Percentiles rank a stretch among this genome's conserved stretches.
phyloP scores from a whole-genome alignment of 495 filamentous ascomycete genomes.

The Trichoderma erinaceum region DNA sequence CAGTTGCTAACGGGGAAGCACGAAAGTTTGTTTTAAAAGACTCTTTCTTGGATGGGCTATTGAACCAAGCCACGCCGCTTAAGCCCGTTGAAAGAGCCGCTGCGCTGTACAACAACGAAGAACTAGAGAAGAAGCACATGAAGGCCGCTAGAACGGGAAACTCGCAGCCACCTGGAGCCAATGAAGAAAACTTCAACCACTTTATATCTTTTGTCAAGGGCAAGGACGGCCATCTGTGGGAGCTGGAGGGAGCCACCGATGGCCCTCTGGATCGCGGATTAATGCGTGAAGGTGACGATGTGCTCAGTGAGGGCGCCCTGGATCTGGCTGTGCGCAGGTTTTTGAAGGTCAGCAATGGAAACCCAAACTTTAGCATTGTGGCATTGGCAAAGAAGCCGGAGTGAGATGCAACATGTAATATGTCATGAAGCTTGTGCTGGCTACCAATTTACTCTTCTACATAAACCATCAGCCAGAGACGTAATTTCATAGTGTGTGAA shows the following conservation, averaged over 20 bases:
- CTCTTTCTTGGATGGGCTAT: conserved; percentile 37
- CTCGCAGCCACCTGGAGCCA: conserved; percentile 49
- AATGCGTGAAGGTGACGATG: conserved; percentile 58
- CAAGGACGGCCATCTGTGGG: conserved; percentile 64
- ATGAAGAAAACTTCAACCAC: conserved; percentile 52
- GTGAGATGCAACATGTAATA: background rate
- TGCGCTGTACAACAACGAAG: conserved; percentile 62
- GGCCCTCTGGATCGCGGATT: conserved; percentile 67
- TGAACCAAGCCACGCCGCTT: conserved; percentile 40
- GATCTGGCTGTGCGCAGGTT: conserved; percentile 53
- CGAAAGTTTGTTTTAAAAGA: conserved; percentile 39
- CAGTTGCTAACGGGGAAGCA: conserved; percentile 52
- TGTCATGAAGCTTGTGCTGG: background rate
- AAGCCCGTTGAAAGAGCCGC: conserved; percentile 54
- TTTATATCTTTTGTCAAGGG: conserved; percentile 72
- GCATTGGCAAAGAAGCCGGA: conserved; percentile 26
- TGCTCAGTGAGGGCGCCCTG: conserved; percentile 60
- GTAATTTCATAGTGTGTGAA: too few species aligned
- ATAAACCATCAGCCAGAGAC: too few species aligned
- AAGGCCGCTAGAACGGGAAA: conserved; percentile 62
- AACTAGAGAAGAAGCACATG: conserved; percentile 64
- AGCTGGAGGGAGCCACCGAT: conserved; percentile 66
- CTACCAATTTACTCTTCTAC: background rate
- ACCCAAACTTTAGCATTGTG: conserved; percentile 46
- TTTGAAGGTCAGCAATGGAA: conserved; percentile 44